phyloP scores from a whole-genome alignment of 306 rosid species.

The Begonia peltatifolia region DNA sequence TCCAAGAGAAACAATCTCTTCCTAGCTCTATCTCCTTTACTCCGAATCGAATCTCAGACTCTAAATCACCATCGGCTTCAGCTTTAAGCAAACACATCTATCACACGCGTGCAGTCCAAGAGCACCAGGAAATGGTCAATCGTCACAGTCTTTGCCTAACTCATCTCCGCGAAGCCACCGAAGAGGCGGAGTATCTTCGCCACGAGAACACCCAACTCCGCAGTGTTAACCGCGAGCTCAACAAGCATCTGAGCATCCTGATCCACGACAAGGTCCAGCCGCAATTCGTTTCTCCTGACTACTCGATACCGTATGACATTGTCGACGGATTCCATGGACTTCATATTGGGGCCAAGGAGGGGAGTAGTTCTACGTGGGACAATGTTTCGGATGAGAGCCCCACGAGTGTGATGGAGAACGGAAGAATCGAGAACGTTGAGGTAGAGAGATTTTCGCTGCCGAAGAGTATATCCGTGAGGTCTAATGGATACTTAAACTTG shows the following conservation, averaged over 20 bases:
- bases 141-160: constrained; percentile 63
- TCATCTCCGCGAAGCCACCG: constrained; percentile 48
- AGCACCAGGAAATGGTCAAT: constrained; percentile 86
- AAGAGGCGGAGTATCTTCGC: constrained; percentile 57
- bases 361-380: constrained; percentile 11
- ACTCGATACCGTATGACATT: constrained; percentile 10
- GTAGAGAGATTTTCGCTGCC: constrained; percentile 62
- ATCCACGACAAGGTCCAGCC: constrained; percentile 36
- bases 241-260: constrained; percentile 49
- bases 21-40: too few relatives aligned
- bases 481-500: constrained; percentile 46
- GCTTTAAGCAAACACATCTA: constrained; percentile 9
- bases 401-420: constrained; percentile 42
- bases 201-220: constrained; percentile 62
- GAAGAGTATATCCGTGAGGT: constrained; percentile 86
- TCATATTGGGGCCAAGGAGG: constrained; percentile 5
- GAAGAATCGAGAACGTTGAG: constrained; percentile 27
- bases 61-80: constrained; percentile 3
- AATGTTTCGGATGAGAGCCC: constrained; percentile 44
- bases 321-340: constrained; percentile 10
- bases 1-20: too few relatives aligned
- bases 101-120: constrained; percentile 41
- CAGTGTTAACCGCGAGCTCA: constrained; percentile 48
- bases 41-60: constrained; percentile 2
- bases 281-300: constrained; percentile 14